Base-by-base conservation (phyloP, 2,329 filamentous ascomycete species). In the Aspergillus proliferans region DNA sequence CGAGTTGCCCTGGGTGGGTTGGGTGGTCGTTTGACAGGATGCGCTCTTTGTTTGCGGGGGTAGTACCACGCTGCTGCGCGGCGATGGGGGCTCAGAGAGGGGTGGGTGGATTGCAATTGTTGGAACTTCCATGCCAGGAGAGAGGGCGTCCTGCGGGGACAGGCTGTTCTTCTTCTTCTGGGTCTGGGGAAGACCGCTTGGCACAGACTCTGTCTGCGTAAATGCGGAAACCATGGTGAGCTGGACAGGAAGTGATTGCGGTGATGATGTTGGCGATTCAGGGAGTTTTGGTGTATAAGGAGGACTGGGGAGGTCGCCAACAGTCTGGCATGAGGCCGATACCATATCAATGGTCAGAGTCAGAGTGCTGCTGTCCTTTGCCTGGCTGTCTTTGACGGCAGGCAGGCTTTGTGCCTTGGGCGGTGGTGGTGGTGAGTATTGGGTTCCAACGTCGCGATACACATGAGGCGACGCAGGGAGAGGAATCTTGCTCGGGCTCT, bases 71-170 rank as follows among this genome's bases (percentile, higher is more conserved):
- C 85, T 84, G 56, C 85, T 82, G 43, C 80, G 81, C 2, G 89
- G 89, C 2, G 89, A 90, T 4, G 84, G 76, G n/a, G 92, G 90
- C 43, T 87, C 82, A 48, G 89, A 95, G 3, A 79, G 83, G 0
- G 93, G 92, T 28, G 93, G 93, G 58, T 95, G 87, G 46, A 98
- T 88, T 48, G 88, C 87, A 63, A 98, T 98, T 59, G 85, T 87
- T 0, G 92, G 92, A 52, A 96, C 86, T 4, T 76, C 82, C 69
- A 56, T 49, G 45, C 52, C 58, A 9, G 46, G 21, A 38, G 57
- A 48, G 9, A 50, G 40, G 15, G 45, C 50, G 30, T 52, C 51
- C 30, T 53, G 50, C 3, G 48, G 53, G 6, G 47, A 54, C 33
- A 55, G 43, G 18, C 39, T 51, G 28, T 45, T n/a, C 26, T 52